phyloP scores from a whole-genome alignment of 371 early-diverging fungal species.

The Saksenaea vasiformis region DNA sequence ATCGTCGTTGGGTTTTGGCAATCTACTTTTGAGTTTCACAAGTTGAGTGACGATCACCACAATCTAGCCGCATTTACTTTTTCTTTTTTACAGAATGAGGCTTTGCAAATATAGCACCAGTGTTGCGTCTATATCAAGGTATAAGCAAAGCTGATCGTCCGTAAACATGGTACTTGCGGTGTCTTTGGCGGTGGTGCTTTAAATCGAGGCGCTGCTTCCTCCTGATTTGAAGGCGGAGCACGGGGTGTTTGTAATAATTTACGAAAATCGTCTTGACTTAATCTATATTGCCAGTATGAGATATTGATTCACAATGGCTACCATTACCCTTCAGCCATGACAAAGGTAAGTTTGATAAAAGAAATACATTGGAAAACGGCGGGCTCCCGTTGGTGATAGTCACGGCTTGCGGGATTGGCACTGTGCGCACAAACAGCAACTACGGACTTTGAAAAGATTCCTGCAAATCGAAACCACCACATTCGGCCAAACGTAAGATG shows the following conservation, averaged over 20 bases:
- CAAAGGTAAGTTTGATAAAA: background rate
- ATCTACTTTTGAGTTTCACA: background rate
- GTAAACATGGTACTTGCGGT: constrained; percentile 30
- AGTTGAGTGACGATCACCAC: too few relatives aligned
- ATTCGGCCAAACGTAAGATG: too few relatives aligned
- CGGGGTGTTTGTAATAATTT: constrained; percentile 79
- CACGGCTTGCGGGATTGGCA: too few relatives aligned
- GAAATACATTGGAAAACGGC: too few relatives aligned
- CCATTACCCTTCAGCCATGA: background rate
- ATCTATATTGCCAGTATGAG: constrained; percentile 25
- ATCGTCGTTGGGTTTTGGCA: constrained; percentile 16
- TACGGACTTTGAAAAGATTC: too few relatives aligned
- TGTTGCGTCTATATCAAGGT: constrained; percentile 28
- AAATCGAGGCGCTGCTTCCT: constrained; percentile 25
- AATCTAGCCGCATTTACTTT: constrained; percentile 22
- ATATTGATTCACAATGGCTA: background rate
- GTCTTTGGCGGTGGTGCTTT: constrained; percentile 49
- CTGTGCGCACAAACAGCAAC: too few relatives aligned
- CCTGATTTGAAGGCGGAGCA: constrained; percentile 19
- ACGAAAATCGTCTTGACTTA: constrained; percentile 82
- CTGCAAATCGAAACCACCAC: too few relatives aligned
- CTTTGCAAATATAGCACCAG: constrained; percentile 48
- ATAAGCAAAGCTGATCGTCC: constrained; percentile 19
- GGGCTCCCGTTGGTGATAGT: too few relatives aligned
- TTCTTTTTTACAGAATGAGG: constrained; percentile 46